Percentiles rank a stretch among this genome's conserved stretches.
Conservation (phyloP, 371 early-diverging fungal genomes). For the Actinomortierella ambigua region DNA sequence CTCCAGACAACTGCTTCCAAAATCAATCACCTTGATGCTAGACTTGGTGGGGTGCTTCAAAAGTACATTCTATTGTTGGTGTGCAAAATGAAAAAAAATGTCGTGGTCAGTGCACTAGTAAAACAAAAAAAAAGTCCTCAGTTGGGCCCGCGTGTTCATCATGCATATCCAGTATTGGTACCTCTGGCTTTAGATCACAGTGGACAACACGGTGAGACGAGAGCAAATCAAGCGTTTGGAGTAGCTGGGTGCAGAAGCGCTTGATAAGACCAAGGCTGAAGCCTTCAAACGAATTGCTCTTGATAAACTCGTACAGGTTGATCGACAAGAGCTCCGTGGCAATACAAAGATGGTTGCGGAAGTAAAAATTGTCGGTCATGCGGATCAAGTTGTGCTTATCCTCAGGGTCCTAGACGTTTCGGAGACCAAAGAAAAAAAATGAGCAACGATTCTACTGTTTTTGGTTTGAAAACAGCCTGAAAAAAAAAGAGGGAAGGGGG, state of each 20-base stretch:
- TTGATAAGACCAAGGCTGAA: constrained; percentile 82
- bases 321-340: constrained; percentile 93
- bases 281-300: constrained; percentile 92
- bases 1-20: constrained; percentile 94
- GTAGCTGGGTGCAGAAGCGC: constrained; percentile 84
- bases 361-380: constrained; percentile 91
- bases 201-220: constrained; percentile 87
- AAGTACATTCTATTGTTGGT: constrained; percentile 67
- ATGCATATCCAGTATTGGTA: constrained; percentile 23
- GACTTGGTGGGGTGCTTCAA: constrained; percentile 73
- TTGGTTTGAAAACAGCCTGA: not conserved
- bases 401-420: constrained; percentile 74
- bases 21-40: constrained; percentile 97
- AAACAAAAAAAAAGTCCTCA: not conserved
- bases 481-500: not conserved
- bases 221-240: constrained; percentile 84
- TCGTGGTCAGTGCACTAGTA: not conserved
- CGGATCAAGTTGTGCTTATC: constrained; percentile 82
- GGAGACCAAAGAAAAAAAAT: not conserved
- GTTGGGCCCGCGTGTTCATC: not conserved
- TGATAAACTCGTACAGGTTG: constrained; percentile 97
- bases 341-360: constrained; percentile 94
- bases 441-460: not conserved
- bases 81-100: not conserved
- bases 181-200: constrained; percentile 98